These are phyloP conservation scores for Ziziphus jujuba DNA, from an alignment of 306 rosid species.

Conservation along the genomic window DNA sequence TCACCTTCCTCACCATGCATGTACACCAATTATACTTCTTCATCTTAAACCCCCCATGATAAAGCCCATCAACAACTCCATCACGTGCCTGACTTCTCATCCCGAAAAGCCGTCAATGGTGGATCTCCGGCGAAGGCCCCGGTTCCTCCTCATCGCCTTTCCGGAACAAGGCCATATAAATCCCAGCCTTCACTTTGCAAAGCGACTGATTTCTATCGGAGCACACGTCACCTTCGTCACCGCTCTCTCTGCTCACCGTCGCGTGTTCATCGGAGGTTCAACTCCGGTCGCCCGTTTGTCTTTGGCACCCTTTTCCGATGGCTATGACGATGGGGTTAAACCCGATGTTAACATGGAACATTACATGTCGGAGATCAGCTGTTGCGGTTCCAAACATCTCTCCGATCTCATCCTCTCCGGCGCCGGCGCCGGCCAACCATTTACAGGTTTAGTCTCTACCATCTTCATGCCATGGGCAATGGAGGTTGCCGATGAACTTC, in stretches of 20 bases:
- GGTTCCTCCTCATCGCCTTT: slow-evolving; percentile 5
- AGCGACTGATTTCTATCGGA: slow-evolving; percentile 19
- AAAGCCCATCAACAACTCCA: too few relatives aligned
- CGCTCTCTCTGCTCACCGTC: slow-evolving; percentile 3
- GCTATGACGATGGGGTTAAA: slow-evolving; percentile 32
- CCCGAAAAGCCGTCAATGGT: too few relatives aligned
- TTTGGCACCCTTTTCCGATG: slow-evolving; percentile 34
- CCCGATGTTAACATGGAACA: not conserved
- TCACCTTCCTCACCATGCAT: too few relatives aligned
- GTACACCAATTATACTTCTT: too few relatives aligned
- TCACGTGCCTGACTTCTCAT: too few relatives aligned
- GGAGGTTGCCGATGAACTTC: slow-evolving; percentile 20
- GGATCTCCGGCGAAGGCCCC: not conserved
- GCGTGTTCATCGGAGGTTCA: slow-evolving; percentile 4
- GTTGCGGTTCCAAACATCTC: slow-evolving; percentile 11
- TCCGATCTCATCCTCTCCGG: slow-evolving; percentile 3
- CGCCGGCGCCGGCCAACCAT: slow-evolving; percentile 4
- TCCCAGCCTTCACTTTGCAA: slow-evolving; percentile 32
- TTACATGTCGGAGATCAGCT: slow-evolving; percentile 13
- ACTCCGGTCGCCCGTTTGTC: not conserved
- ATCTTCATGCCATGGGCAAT: slow-evolving; percentile 28
- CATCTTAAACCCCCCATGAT: too few relatives aligned
- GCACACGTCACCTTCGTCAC: slow-evolving; percentile 27
- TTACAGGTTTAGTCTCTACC: slow-evolving; percentile 24
- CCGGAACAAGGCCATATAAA: slow-evolving; percentile 35